phyloP scores from a whole-genome alignment of 345 rosid species.

The Nasturtium officinale region DNA sequence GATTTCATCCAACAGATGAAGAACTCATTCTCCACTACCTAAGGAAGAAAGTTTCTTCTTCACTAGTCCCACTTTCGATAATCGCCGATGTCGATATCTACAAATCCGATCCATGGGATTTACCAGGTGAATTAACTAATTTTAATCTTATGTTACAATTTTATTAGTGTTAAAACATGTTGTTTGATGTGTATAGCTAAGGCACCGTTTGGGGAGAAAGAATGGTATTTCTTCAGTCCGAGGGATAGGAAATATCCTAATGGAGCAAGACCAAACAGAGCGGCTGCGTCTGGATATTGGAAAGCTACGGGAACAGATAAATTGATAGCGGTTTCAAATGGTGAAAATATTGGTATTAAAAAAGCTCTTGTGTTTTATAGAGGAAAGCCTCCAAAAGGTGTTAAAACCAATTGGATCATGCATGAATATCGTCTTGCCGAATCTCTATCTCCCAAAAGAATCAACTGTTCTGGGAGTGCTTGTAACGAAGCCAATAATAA shows the following conservation, averaged over 20 bases:
- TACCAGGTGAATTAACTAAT: slow-evolving; percentile 58
- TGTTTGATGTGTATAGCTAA: slow-evolving; percentile 46
- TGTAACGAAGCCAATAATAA: slow-evolving; percentile 29
- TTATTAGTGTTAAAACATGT: not conserved
- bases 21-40: slow-evolving; percentile 96
- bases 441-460: slow-evolving; percentile 34
- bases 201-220: slow-evolving; percentile 91
- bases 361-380: slow-evolving; percentile 93
- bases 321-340: slow-evolving; percentile 55
- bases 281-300: slow-evolving; percentile 97
- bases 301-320: slow-evolving; percentile 98
- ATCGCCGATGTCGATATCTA: slow-evolving; percentile 94
- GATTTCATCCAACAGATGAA: slow-evolving; percentile 98
- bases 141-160: not conserved
- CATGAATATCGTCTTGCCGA: slow-evolving; percentile 89
- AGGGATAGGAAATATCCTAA: slow-evolving; percentile 97
- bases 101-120: slow-evolving; percentile 95
- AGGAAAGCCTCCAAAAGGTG: slow-evolving; percentile 95
- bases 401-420: slow-evolving; percentile 98
- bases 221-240: slow-evolving; percentile 98
- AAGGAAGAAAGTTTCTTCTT: slow-evolving; percentile 61
- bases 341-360: slow-evolving; percentile 77
- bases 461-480: slow-evolving; percentile 27
- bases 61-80: slow-evolving; percentile 73
- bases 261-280: slow-evolving; percentile 95